A percentile compares a stretch with the other conserved stretches of the same genome.
phyloP scores from a whole-genome alignment of 2,329 filamentous ascomycete species.

The Botrytis porri region DNA sequence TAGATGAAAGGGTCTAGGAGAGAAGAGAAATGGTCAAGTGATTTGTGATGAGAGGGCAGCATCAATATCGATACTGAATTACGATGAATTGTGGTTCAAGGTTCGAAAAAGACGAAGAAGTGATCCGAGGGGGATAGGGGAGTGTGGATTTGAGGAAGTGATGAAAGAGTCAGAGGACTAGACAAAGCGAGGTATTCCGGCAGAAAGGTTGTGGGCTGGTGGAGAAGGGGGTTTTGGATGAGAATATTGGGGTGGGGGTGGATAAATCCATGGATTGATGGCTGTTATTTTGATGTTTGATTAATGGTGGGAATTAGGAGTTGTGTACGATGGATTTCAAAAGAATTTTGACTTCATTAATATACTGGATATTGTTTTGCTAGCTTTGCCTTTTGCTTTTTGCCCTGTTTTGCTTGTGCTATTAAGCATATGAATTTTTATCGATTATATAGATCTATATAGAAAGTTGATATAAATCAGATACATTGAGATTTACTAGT shows the following conservation, averaged over 20 bases:
- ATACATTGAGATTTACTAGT: too few species aligned
- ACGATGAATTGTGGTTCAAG: not conserved
- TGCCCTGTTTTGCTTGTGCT: too few species aligned
- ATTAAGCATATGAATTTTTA: too few species aligned
- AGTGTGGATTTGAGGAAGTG: too few species aligned
- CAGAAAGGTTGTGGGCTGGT: not conserved
- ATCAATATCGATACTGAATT: not conserved
- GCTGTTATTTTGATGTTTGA: not conserved
- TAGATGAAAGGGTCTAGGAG: not conserved
- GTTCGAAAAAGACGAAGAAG: not conserved
- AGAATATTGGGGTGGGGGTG: not conserved
- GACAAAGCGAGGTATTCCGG: fast-evolving
- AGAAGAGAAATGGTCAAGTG: not conserved
- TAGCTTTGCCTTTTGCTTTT: too few species aligned
- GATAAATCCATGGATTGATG: not conserved
- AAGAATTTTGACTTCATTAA: too few species aligned
- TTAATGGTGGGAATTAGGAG: too few species aligned
- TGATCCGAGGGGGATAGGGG: not conserved
- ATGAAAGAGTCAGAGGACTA: not conserved
- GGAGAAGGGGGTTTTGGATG: not conserved
- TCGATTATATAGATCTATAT: too few species aligned
- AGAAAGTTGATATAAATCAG: too few species aligned
- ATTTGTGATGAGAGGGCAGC: not conserved
- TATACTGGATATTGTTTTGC: too few species aligned
- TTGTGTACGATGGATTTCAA: too few species aligned